These are phyloP conservation scores for Claviceps purpurea DNA, from an alignment of 2,329 filamentous ascomycete species.

Conservation along the genomic window DNA sequence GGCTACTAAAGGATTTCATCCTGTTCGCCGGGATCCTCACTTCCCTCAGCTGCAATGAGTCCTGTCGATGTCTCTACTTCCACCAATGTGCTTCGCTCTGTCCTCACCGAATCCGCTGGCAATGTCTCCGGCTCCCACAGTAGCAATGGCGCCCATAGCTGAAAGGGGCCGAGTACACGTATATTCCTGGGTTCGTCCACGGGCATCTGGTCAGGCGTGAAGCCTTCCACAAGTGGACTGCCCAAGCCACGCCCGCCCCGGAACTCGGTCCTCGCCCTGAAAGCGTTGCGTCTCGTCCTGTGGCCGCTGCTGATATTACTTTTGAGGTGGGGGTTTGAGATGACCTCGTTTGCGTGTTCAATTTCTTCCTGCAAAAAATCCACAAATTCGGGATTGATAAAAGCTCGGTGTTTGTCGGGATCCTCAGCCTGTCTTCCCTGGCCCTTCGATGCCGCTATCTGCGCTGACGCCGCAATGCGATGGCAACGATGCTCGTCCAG, in stretches of 20 bases:
- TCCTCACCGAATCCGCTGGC: not conserved
- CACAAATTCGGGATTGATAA: not conserved
- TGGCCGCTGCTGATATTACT: not conserved
- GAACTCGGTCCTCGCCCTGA: not conserved
- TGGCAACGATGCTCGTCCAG: not conserved
- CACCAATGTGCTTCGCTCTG: not conserved
- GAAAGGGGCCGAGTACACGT: not conserved
- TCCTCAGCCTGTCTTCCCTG: not conserved
- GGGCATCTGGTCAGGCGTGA: conserved; percentile 8
- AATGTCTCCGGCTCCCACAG: not conserved
- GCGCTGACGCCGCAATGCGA: not conserved
- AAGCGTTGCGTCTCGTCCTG: not conserved
- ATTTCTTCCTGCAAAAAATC: not conserved
- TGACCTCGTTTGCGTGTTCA: not conserved
- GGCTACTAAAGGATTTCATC: not conserved
- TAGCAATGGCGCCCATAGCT: not conserved
- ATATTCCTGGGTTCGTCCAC: not conserved
- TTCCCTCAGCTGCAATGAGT: not conserved
- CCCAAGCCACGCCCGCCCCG: conserved; percentile 12
- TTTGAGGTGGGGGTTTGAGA: not conserved
- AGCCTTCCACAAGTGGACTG: conserved; percentile 11
- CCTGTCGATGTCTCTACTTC: not conserved
- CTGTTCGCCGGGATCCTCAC: not conserved
- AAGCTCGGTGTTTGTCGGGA: not conserved
- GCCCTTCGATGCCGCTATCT: not conserved